phyloP scores from a whole-genome alignment of 768 basidiomycete genomes.

The Vishniacozyma victoriae region DNA sequence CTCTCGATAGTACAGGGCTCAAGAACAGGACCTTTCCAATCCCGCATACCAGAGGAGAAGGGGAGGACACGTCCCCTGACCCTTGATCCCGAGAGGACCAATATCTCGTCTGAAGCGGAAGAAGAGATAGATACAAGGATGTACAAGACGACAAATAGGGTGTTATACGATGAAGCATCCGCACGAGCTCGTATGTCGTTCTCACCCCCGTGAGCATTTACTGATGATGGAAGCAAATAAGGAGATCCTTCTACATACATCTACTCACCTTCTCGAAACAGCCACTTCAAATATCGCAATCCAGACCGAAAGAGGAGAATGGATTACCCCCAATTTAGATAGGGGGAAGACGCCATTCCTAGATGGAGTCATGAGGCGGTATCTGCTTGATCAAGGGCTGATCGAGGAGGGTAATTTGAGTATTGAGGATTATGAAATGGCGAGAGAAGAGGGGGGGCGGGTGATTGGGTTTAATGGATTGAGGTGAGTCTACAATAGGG shows the following conservation, averaged over 20 bases:
- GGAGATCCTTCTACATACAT: slow-evolving; percentile 32
- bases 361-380: slow-evolving; percentile 29
- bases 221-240: too few species aligned
- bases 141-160: slow-evolving; percentile 28
- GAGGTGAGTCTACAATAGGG: slow-evolving; percentile 12
- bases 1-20: not conserved
- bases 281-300: slow-evolving; percentile 38
- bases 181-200: slow-evolving; percentile 14
- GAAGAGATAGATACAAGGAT: slow-evolving; percentile 13
- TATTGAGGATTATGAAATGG: slow-evolving; percentile 14
- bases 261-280: slow-evolving; percentile 23
- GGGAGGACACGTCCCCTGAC: slow-evolving; percentile 8
- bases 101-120: not conserved
- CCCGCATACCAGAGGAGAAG: not conserved
- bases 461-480: slow-evolving; percentile 40
- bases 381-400: slow-evolving; percentile 21
- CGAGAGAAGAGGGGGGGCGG: slow-evolving; percentile 11
- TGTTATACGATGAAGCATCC: slow-evolving; percentile 24
- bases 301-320: slow-evolving; percentile 5
- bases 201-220: not conserved
- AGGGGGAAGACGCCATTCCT: slow-evolving; percentile 13
- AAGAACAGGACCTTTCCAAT: slow-evolving; percentile 14
- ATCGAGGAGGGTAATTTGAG: slow-evolving; percentile 27
- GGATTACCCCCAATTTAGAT: slow-evolving; percentile 23
- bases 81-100: slow-evolving; percentile 12